A percentile compares a stretch with the other conserved stretches of the same genome.
phyloP scores from a whole-genome alignment of 2,329 filamentous ascomycete species.

The Exophiala sideris region DNA sequence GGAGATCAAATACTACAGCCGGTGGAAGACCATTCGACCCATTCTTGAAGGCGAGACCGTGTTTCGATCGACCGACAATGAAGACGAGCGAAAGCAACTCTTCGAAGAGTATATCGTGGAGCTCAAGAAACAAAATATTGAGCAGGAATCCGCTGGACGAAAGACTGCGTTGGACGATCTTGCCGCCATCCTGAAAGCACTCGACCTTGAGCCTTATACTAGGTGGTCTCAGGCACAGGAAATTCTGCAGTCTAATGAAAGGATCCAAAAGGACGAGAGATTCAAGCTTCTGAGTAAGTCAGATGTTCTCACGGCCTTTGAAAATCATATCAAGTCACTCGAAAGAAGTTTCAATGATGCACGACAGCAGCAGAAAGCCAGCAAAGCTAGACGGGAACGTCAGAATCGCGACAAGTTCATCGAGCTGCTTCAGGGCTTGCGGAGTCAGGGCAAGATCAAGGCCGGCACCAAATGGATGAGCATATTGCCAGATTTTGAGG shows the following conservation, averaged over 20 bases:
- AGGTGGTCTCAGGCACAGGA: constrained; percentile 88
- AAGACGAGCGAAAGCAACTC: constrained; percentile 80
- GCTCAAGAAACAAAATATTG: constrained; percentile 74
- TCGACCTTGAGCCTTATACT: constrained; percentile 88
- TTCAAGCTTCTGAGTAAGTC: constrained; percentile 82
- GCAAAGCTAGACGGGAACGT: constrained; percentile 75
- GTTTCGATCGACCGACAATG: constrained; percentile 85
- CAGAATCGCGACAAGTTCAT: constrained; percentile 80
- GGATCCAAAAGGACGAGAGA: constrained; percentile 76
- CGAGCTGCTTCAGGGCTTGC: constrained; percentile 70
- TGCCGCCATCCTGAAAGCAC: constrained; percentile 68
- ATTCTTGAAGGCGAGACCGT: constrained; percentile 95
- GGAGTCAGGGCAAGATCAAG: constrained; percentile 74
- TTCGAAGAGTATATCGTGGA: constrained; percentile 91
- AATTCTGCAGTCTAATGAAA: constrained; percentile 72
- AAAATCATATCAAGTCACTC: constrained; percentile 88
- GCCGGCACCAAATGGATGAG: constrained; percentile 88
- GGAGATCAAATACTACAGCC: constrained; percentile 94
- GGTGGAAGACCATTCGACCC: constrained; percentile 92
- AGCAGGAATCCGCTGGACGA: constrained; percentile 68
- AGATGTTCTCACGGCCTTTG: constrained; percentile 88
- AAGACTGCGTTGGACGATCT: constrained; percentile 84
- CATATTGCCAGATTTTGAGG: constrained; percentile 68
- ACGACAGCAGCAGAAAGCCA: constrained; percentile 80
- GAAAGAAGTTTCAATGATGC: constrained; percentile 90